Conservation (phyloP, 164 flowering plant species). For the Cinnamomum chago region DNA sequence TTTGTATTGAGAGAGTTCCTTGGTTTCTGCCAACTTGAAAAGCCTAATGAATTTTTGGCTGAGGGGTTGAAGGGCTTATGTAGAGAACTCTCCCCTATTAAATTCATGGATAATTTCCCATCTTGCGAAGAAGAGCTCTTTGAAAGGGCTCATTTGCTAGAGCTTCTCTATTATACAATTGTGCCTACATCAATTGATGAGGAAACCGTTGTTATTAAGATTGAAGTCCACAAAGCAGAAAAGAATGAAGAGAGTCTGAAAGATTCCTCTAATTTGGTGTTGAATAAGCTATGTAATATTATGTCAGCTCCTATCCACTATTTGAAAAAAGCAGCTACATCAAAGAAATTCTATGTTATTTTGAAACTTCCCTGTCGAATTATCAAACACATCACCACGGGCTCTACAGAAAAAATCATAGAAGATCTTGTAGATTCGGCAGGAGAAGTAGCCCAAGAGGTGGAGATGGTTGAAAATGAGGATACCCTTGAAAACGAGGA, state of each 20-base stretch:
- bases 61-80: slow-evolving; percentile 3
- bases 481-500: not conserved
- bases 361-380: not conserved
- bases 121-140: not conserved
- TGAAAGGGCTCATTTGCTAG: slow-evolving; percentile 3
- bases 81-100: not conserved
- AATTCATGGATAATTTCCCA: not conserved
- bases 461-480: not conserved
- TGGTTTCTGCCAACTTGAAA: slow-evolving; percentile 1
- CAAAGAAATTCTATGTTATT: not conserved
- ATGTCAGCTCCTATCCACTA: not conserved
- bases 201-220: not conserved
- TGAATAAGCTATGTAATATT: not conserved
- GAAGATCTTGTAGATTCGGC: not conserved
- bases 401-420: not conserved
- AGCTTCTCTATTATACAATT: slow-evolving; percentile 5
- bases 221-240: not conserved
- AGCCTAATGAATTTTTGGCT: not conserved
- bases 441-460: not conserved
- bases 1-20: slow-evolving; percentile 1
- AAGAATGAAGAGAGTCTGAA: not conserved
- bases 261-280: not conserved
- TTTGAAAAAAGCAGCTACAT: not conserved
- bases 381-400: not conserved
- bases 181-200: not conserved